Evolutionary conservation across 1,139 yeast species (phyloP).

Genomic region (Hemisphaericaspora lyxosophila): DNA sequence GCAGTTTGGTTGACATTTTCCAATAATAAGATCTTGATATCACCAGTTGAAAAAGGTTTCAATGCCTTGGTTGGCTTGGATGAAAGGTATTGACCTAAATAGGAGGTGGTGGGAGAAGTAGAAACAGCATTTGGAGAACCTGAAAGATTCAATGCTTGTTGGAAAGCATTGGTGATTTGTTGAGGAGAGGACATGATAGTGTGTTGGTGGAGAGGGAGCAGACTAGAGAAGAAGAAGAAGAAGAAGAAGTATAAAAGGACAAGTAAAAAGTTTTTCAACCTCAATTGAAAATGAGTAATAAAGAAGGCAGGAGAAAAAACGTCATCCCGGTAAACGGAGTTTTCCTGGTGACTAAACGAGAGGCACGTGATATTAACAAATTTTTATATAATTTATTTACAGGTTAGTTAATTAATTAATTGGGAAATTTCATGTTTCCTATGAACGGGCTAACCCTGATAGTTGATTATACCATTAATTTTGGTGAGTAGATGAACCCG

Average conservation of each 20-base stretch:
- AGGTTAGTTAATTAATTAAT: no score
- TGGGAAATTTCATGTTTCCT: no score
- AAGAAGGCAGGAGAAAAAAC: neutral
- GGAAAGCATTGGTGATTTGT: constrained; percentile 63
- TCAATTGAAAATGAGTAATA: neutral
- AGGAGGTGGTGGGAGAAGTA: constrained; percentile 66
- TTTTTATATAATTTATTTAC: constrained; percentile 1
- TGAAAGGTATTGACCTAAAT: constrained; percentile 43
- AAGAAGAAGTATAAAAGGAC: neutral
- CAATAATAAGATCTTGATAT: constrained; percentile 82
- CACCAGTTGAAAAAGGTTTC: constrained; percentile 89
- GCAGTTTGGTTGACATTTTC: constrained; percentile 96
- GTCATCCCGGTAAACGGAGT: neutral
- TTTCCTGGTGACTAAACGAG: neutral
- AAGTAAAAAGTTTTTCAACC: constrained; percentile 2
- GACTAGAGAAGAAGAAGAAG: neutral
- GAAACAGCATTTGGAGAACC: constrained; percentile 65
- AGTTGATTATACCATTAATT: no score
- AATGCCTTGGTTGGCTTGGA: constrained; percentile 63
- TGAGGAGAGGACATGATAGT: constrained; percentile 68
- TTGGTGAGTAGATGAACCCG: no score
- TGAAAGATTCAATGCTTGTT: constrained; percentile 52
- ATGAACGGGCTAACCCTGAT: no score
- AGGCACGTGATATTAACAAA: constrained; percentile 7
- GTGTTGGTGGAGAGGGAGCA: neutral